A percentile compares a stretch with the other conserved stretches of the same genome.
Conservation (phyloP, 805 yeast genomes). For the Lachancea sp. region DNA sequence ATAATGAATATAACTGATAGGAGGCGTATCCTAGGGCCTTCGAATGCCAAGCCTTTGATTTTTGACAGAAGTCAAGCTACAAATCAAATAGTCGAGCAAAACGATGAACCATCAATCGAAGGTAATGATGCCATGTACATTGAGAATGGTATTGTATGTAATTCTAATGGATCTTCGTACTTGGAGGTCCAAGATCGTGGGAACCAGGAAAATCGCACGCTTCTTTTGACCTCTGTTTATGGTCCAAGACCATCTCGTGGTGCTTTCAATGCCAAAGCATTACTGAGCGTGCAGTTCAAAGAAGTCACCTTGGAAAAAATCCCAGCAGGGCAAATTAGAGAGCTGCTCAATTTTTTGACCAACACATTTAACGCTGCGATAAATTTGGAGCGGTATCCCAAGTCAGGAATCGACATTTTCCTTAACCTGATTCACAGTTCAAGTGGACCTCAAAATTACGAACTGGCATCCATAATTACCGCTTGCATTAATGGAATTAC, state of each 20-base stretch:
- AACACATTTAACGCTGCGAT: conserved; percentile 36
- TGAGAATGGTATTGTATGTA: conserved; percentile 57
- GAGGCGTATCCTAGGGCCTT: conserved; percentile 82
- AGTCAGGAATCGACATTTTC: conserved; percentile 77
- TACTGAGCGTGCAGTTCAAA: conserved; percentile 47
- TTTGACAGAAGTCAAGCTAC: conserved; percentile 25
- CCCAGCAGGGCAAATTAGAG: conserved; percentile 31
- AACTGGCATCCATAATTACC: conserved; percentile 36
- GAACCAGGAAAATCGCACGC: conserved; percentile 24
- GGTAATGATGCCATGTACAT: conserved; percentile 42
- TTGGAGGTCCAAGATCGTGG: conserved; percentile 48
- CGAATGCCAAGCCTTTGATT: conserved; percentile 49
- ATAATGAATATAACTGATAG: conserved; percentile 48
- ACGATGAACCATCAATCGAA: conserved; percentile 6
- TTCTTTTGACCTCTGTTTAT: conserved; percentile 63
- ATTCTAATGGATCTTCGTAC: conserved; percentile 79
- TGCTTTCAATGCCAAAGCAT: conserved; percentile 60
- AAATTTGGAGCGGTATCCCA: conserved; percentile 69
- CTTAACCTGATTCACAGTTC: conserved; percentile 47
- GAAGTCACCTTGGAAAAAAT: conserved; percentile 31
- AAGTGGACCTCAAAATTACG: conserved; percentile 3
- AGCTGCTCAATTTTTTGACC: conserved; percentile 37
- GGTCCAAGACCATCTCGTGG: conserved; percentile 88
- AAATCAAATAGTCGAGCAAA: conserved; percentile 11
- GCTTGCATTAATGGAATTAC: conserved; percentile 40